Evolutionary conservation across 208 protist genomes (phyloP).

Genomic region (Wallacemonas rigidus): DNA sequence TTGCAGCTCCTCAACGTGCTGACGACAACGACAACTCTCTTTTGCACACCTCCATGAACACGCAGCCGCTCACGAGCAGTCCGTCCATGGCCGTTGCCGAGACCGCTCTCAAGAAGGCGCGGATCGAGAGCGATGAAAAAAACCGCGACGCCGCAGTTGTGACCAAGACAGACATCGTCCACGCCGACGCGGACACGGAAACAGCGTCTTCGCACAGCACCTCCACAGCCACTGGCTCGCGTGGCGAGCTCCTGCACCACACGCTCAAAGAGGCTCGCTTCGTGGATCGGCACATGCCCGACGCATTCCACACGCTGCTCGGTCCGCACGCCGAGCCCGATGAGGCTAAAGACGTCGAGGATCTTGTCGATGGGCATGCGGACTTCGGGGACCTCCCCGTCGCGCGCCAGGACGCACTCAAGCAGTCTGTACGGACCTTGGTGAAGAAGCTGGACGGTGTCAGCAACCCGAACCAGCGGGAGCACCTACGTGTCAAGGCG

Average conservation of each 20-base stretch:
- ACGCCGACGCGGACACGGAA: background rate
- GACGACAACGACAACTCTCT: too few species aligned
- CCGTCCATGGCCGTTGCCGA: background rate
- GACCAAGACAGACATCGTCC: background rate
- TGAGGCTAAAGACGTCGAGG: conserved; percentile 84
- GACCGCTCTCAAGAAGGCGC: conserved; percentile 25
- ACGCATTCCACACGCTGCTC: conserved; percentile 45
- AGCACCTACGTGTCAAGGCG: conserved; percentile 78
- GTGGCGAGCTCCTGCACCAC: conserved; percentile 21
- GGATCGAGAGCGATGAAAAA: conserved; percentile 5
- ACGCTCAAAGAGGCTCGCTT: conserved; percentile 74
- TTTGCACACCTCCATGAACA: too few species aligned
- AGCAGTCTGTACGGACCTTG: conserved; percentile 68
- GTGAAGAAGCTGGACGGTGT: conserved; percentile 31
- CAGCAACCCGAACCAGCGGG: conserved; percentile 47
- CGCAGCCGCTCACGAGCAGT: too few species aligned
- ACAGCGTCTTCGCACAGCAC: background rate
- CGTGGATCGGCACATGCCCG: conserved; percentile 61
- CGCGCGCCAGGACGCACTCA: conserved; percentile 60
- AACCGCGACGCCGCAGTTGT: background rate
- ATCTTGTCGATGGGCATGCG: conserved; percentile 67
- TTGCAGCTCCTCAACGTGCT: too few species aligned
- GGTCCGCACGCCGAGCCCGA: conserved; percentile 66
- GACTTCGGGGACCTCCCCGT: conserved; percentile 80
- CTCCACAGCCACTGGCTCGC: background rate